Base-by-base conservation (phyloP, 2,329 filamentous ascomycete species). In the Rhynchosporium graminicola region DNA sequence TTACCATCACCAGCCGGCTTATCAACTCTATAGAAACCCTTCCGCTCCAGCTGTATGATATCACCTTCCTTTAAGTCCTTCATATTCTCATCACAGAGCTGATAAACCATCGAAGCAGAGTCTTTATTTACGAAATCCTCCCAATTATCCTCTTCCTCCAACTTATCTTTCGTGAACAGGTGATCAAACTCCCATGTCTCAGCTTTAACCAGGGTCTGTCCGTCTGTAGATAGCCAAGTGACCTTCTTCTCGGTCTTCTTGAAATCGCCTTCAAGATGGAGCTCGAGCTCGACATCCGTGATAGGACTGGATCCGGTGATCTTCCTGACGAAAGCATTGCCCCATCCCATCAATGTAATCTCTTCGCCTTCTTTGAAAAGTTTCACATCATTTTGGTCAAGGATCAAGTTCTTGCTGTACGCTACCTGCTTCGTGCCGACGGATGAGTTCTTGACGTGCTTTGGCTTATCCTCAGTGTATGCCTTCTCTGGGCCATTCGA, bases 211-310 rank as follows among this genome's bases (percentile, higher is more conserved):
- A 97, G 83, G 63, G 89, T 84, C 78, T 94, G 90, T 50, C 84
- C 85, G 68, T 91, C 85, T 0, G 83, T 84, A 1, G 91, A 88
- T 54, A 98, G 80, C 94, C 94, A 98, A 70, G 93, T 97, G 43
- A 98, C 86, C 82, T 98, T 98, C 86, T 97, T 97, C 73, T 92
- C 87, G 0, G 94, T 98, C 74, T 91, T 89, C 82, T 96, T 97
- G 76, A 98, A 91, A 75, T 98, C 94, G 61, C 94, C 93, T 71
- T 90, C 86, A 56, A 97, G 85, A 77, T 98, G 89, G n/a, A 97
- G 85, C 77, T 97, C 91, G 59, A 95, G 81, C 62, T 90, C 89
- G 45, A 97, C 82, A 42, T 79, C 80, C 12, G 87, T 88, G 71
- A 97, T 87, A 54, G 84, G 80, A 62, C 79, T 76, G 40, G 79